A percentile compares a stretch with the other conserved stretches of the same genome.
These are phyloP conservation scores for Paecilomyces niveus DNA, from an alignment of 2,329 filamentous ascomycete species.

Conservation along the genomic window DNA sequence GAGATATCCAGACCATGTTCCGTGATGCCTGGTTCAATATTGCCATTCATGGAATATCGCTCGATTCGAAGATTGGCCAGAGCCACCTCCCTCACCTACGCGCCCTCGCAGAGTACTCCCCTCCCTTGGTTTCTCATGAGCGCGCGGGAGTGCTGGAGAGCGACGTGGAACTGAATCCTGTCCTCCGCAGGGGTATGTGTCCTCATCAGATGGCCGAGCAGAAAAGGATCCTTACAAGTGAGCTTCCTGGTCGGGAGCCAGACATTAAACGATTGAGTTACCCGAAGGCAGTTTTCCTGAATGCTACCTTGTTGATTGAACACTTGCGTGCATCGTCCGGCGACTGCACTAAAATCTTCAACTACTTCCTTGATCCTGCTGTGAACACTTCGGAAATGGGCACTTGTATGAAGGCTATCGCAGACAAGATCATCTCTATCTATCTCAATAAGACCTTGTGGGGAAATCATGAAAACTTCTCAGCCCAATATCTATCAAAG, in stretches of 20 bases:
- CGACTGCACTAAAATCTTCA: constrained; percentile 81
- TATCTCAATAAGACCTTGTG: constrained; percentile 71
- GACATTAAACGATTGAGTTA: constrained; percentile 82
- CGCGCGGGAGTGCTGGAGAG: constrained; percentile 86
- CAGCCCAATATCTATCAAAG: constrained; percentile 81
- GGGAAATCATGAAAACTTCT: constrained; percentile 68
- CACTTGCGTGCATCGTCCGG: constrained; percentile 78
- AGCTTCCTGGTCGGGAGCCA: constrained; percentile 67
- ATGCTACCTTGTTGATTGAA: constrained; percentile 83
- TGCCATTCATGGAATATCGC: constrained; percentile 82
- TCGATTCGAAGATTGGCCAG: constrained; percentile 65
- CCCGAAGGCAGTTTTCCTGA: constrained; percentile 84
- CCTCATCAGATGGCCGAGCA: constrained; percentile 65
- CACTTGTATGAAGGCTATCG: constrained; percentile 56
- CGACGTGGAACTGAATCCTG: constrained; percentile 92
- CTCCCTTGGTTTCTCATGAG: constrained; percentile 79
- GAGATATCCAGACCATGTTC: constrained; percentile 65
- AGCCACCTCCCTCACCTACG: constrained; percentile 70
- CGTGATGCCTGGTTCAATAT: constrained; percentile 98
- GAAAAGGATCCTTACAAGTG: constrained; percentile 66
- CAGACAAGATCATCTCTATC: constrained; percentile 64
- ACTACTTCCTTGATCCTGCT: constrained; percentile 92
- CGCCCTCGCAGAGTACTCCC: constrained; percentile 77
- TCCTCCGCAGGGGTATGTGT: constrained; percentile 78
- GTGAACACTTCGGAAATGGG: constrained; percentile 57